These are phyloP conservation scores for Arachis monticola DNA, from an alignment of 331 rosid species.

Conservation along the genomic window DNA sequence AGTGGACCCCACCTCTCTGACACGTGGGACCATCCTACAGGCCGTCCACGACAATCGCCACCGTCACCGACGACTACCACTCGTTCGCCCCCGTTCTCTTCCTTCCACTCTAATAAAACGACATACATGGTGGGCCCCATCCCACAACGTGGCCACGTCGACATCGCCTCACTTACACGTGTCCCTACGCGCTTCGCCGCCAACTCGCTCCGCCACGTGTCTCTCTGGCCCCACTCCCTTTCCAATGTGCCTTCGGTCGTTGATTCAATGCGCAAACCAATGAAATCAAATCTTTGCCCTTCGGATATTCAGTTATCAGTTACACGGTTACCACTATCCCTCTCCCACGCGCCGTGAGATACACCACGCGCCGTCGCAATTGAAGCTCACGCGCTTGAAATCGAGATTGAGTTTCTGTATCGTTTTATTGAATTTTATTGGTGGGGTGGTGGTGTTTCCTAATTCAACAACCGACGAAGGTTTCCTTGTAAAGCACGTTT, in stretches of 20 bases:
- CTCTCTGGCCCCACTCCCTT: conserved; percentile 41
- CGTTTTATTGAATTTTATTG: conserved; percentile 5
- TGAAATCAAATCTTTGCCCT: conserved; percentile 19
- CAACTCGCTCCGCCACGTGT: conserved; percentile 47
- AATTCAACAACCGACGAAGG: conserved; percentile 48
- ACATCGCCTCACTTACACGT: conserved; percentile 55
- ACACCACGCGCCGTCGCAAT: conserved; percentile 17
- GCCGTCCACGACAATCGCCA: conserved; percentile 43
- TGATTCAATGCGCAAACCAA: background rate
- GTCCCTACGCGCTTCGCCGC: conserved; percentile 59
- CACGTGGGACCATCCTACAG: conserved; percentile 16
- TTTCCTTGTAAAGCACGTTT: conserved; percentile 55
- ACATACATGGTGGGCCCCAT: conserved; percentile 44
- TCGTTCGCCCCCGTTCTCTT: conserved; percentile 32
- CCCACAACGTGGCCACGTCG: conserved; percentile 45
- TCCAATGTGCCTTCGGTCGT: background rate
- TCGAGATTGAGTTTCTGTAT: background rate
- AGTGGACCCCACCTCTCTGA: too few relatives aligned
- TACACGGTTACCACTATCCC: background rate
- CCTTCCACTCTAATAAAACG: conserved; percentile 11
- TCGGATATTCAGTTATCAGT: background rate
- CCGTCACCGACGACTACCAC: conserved; percentile 62
- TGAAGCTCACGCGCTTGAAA: background rate
- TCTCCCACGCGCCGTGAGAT: conserved; percentile 15
- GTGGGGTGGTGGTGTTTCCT: conserved; percentile 34